phyloP scores from a whole-genome alignment of 129 eudicot species.

The Scalesia atractyloides region DNA sequence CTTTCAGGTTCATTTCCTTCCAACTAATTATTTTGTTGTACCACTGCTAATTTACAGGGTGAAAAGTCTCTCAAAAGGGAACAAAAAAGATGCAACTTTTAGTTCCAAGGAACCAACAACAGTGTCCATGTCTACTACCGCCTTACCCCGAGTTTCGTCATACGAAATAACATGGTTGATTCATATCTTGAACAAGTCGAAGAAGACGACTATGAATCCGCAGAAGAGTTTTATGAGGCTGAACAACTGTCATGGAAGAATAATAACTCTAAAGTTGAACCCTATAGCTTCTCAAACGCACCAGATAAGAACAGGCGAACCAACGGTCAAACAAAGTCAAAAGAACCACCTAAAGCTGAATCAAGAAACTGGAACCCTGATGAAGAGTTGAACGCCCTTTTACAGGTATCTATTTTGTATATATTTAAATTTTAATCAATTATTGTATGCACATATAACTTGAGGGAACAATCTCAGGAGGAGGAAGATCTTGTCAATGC shows the following conservation, averaged over 20 bases:
- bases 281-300: slow-evolving; percentile 35
- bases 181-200: slow-evolving; percentile 75
- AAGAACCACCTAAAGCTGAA: slow-evolving; percentile 68
- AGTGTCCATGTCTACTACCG: slow-evolving; percentile 57
- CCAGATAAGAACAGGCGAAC: slow-evolving; percentile 62
- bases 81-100: slow-evolving; percentile 62
- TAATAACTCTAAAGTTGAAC: slow-evolving; percentile 50
- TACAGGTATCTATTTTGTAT: slow-evolving; percentile 51
- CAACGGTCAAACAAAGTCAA: slow-evolving; percentile 68
- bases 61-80: slow-evolving; percentile 93
- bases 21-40: background rate
- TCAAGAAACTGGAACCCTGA: slow-evolving; percentile 54
- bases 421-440: background rate
- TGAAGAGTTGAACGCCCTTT: slow-evolving; percentile 67
- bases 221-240: slow-evolving; percentile 72
- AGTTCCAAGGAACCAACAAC: slow-evolving; percentile 69
- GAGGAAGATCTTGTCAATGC: slow-evolving; percentile 99
- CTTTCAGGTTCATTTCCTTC: background rate
- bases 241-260: slow-evolving; percentile 68
- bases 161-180: slow-evolving; percentile 68
- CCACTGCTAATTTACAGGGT: slow-evolving; percentile 49
- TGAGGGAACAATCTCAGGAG: slow-evolving; percentile 51
- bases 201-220: slow-evolving; percentile 69
- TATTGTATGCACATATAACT: background rate
- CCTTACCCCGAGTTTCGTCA: slow-evolving; percentile 51